phyloP scores from a whole-genome alignment of 23 red algal genomes.

The Porphyridium purpureum region DNA sequence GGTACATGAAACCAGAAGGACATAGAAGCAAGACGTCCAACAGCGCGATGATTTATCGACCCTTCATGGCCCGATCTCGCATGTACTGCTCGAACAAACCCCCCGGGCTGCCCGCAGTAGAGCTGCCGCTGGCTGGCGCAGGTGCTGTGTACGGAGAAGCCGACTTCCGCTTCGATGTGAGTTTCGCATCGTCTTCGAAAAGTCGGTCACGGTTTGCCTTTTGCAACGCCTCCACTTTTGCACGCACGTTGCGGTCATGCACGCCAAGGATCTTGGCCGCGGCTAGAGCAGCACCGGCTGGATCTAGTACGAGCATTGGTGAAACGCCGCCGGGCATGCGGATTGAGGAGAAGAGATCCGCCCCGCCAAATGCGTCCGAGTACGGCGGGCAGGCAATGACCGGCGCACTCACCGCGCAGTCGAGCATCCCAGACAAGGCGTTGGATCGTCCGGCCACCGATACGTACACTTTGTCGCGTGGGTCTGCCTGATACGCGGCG shows the following conservation, averaged over 20 bases:
- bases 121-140: no score
- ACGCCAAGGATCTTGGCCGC: slow-evolving; percentile 89
- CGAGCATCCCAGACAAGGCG: slow-evolving; percentile 80
- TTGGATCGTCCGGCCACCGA: slow-evolving; percentile 95
- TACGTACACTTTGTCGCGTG: slow-evolving; percentile 80
- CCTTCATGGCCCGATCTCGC: no score
- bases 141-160: no score
- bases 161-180: no score
- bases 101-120: no score
- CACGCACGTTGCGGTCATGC: slow-evolving; percentile 28
- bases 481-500: slow-evolving; percentile 36
- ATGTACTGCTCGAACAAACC: no score
- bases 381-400: slow-evolving; percentile 95
- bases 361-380: slow-evolving; percentile 83
- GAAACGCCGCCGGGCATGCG: slow-evolving; percentile 93
- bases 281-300: slow-evolving; percentile 56
- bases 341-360: slow-evolving; percentile 81
- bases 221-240: slow-evolving; percentile 49
- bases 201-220: slow-evolving; percentile 81
- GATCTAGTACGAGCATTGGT: slow-evolving; percentile 67
- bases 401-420: slow-evolving; percentile 73
- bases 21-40: no score
- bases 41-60: no score
- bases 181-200: no score
- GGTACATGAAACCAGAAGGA: no score